A percentile compares a stretch with the other conserved stretches of the same genome.
phyloP scores from a whole-genome alignment of 768 basidiomycete species.

The Leccinum rimulosum region DNA sequence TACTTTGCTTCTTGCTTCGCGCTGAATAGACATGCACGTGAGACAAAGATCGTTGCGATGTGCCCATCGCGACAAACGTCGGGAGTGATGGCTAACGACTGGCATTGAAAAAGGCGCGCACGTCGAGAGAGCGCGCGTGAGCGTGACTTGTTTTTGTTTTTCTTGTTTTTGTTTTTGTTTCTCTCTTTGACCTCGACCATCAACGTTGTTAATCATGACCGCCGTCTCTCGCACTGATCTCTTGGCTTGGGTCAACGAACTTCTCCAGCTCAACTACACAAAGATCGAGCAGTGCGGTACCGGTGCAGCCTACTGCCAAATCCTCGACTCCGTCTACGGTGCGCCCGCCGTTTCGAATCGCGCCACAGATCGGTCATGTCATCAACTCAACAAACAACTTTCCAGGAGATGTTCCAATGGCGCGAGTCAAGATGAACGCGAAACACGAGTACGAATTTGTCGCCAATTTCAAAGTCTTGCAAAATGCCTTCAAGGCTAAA shows the following conservation, averaged over 20 bases:
- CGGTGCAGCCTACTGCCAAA: slow-evolving; percentile 92
- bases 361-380: slow-evolving; percentile 16
- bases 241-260: slow-evolving; percentile 90
- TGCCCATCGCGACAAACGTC: slow-evolving; percentile 40
- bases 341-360: slow-evolving; percentile 28
- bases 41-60: slow-evolving; percentile 41
- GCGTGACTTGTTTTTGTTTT: not conserved
- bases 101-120: slow-evolving; percentile 16
- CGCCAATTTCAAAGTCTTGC: slow-evolving; percentile 94
- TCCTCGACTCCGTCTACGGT: slow-evolving; percentile 95
- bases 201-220: slow-evolving; percentile 40
- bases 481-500: slow-evolving; percentile 87
- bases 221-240: slow-evolving; percentile 81
- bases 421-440: slow-evolving; percentile 92
- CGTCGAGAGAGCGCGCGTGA: not conserved
- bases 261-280: slow-evolving; percentile 86
- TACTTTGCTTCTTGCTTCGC: slow-evolving; percentile 42
- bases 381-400: slow-evolving; percentile 11
- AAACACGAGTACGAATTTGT: slow-evolving; percentile 96
- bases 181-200: slow-evolving; percentile 2
- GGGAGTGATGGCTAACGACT: slow-evolving; percentile 32
- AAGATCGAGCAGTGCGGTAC: slow-evolving; percentile 92
- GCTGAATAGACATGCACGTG: slow-evolving; percentile 46
- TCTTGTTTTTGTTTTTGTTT: not conserved
- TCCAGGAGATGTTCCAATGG: slow-evolving; percentile 87